Percentiles rank a stretch among this genome's conserved stretches.
Conservation (phyloP, 2,329 filamentous ascomycete genomes). For the Neonectria hederae region DNA sequence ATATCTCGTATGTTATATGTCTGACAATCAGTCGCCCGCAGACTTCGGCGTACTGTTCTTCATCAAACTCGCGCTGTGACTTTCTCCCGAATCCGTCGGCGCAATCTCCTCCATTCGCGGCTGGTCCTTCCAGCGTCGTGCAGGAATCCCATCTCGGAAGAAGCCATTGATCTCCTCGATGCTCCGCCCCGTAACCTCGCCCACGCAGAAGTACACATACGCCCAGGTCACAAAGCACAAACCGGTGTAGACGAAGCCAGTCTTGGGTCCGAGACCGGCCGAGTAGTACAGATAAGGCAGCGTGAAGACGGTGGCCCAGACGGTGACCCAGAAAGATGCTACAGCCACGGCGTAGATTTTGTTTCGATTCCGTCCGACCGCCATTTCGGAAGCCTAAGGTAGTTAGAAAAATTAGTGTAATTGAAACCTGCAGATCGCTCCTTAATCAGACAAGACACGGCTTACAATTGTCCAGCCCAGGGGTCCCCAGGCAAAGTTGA, state of each 20-base stretch:
- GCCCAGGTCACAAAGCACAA: constrained; percentile 45
- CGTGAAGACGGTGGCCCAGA: constrained; percentile 53
- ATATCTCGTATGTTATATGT: not conserved
- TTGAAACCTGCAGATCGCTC: not conserved
- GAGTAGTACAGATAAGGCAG: constrained; percentile 54
- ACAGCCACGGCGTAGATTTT: constrained; percentile 48
- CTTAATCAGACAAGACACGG: not conserved
- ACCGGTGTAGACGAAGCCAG: constrained; percentile 50
- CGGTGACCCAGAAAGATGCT: constrained; percentile 54
- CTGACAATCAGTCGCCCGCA: not conserved
- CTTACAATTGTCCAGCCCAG: constrained; percentile 49
- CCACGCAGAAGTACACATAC: constrained; percentile 51
- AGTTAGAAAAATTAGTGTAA: not conserved
- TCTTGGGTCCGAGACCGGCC: constrained; percentile 49
- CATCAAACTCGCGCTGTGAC: not conserved
- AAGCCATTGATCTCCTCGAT: constrained; percentile 45
- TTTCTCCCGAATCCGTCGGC: constrained; percentile 3
- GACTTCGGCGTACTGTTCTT: constrained; percentile 19
- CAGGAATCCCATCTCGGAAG: constrained; percentile 41
- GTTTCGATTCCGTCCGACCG: constrained; percentile 56
- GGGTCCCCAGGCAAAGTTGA: constrained; percentile 57
- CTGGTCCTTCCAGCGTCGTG: constrained; percentile 40
- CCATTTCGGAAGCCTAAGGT: constrained; percentile 54
- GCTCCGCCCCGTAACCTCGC: constrained; percentile 42
- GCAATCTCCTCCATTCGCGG: constrained; percentile 24